A percentile compares a stretch with the other conserved stretches of the same genome.
Evolutionary conservation across 164 flowering plant species (phyloP).

Genomic region (Vitis labrusca): DNA sequence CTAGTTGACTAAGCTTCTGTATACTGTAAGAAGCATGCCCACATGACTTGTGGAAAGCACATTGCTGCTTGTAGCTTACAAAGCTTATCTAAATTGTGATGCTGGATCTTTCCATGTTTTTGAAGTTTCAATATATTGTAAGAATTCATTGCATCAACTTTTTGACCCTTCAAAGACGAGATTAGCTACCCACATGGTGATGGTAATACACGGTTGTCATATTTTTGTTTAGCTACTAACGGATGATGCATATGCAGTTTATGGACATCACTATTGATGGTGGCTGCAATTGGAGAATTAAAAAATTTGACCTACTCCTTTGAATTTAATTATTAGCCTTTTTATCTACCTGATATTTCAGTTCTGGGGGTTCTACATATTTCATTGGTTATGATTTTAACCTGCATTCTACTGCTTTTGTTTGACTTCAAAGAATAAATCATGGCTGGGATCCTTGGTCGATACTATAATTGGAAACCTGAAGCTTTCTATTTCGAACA

Average conservation of each 20-base stretch:
- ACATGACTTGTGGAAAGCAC: background rate
- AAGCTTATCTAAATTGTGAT: background rate
- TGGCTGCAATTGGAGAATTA: background rate
- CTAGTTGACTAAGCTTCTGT: background rate
- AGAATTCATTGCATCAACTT: background rate
- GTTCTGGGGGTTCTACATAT: background rate
- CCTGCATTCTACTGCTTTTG: background rate
- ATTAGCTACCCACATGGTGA: background rate
- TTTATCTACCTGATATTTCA: background rate
- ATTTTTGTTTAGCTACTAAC: background rate
- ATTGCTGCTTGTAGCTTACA: background rate
- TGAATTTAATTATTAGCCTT: background rate
- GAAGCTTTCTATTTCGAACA: constrained; percentile 91
- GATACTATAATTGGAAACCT: constrained; percentile 90
- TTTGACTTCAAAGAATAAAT: constrained; percentile 61
- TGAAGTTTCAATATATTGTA: background rate
- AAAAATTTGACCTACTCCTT: background rate
- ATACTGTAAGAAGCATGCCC: background rate
- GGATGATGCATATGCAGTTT: background rate
- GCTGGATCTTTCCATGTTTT: background rate
- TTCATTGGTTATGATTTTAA: background rate
- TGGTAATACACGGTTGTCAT: background rate
- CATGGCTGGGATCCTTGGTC: constrained; percentile 96
- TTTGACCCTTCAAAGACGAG: background rate
- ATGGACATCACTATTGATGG: too few relatives aligned